Conservation (phyloP, 208 protist species). For the Porcisia hertigi region DNA sequence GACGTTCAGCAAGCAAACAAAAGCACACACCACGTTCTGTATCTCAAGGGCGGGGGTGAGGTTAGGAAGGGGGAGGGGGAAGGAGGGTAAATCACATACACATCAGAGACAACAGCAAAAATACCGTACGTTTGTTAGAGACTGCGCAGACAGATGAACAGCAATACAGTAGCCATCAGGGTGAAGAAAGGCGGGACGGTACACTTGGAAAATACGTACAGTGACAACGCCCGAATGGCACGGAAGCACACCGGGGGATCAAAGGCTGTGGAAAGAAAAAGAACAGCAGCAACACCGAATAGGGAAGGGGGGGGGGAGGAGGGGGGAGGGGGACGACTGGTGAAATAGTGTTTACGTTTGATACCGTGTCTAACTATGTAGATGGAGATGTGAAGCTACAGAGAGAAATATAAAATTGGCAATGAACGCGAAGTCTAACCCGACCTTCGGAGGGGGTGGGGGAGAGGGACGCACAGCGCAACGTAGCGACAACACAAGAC, state of each 20-base stretch:
- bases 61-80: not conserved
- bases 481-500: not conserved
- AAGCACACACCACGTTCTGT: too few relatives aligned
- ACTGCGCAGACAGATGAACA: too few relatives aligned
- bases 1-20: too few relatives aligned
- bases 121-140: too few relatives aligned
- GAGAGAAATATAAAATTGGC: too few relatives aligned
- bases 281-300: too few relatives aligned
- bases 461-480: not conserved
- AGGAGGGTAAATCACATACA: not conserved
- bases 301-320: constrained; percentile 9
- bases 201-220: not conserved
- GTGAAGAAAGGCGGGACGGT: not conserved
- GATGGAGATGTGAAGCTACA: too few relatives aligned
- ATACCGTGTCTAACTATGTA: too few relatives aligned
- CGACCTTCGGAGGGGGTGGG: not conserved
- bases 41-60: too few relatives aligned
- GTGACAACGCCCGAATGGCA: constrained; percentile 13
- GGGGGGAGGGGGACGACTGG: not conserved
- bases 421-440: too few relatives aligned
- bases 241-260: not conserved
- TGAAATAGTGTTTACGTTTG: too few relatives aligned
- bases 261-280: constrained; percentile 4
- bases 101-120: not conserved
- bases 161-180: not conserved